Percentiles rank a stretch among this genome's conserved stretches.
These are phyloP conservation scores for Hyphopichia wangnamkhiaoensis DNA, from an alignment of 1,139 yeast genomes.

Conservation along the genomic window DNA sequence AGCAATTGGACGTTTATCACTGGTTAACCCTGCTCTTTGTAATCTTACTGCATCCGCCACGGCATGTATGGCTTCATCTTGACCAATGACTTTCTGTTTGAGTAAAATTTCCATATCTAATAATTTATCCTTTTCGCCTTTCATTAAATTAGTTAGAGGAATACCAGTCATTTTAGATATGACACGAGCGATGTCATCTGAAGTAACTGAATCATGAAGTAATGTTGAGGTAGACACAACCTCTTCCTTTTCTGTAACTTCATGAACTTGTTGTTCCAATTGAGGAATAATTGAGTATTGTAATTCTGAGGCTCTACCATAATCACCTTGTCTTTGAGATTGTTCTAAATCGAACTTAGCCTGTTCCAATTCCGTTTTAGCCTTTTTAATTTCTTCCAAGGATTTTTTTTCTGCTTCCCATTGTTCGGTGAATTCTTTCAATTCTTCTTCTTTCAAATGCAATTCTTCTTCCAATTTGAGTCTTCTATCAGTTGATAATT, in stretches of 20 bases:
- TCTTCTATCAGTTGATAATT: conserved; percentile 75
- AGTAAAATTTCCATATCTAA: conserved; percentile 83
- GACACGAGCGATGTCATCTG: conserved; percentile 91
- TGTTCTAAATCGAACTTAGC: conserved; percentile 82
- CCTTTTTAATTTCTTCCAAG: conserved; percentile 72
- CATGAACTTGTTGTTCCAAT: conserved; percentile 59
- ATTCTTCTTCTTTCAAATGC: conserved; percentile 60
- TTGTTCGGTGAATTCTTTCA: conserved; percentile 66
- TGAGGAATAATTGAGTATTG: conserved; percentile 86
- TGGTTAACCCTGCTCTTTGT: conserved; percentile 94
- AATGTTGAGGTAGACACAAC: conserved; percentile 32
- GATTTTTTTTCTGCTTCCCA: conserved; percentile 85
- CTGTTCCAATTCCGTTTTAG: conserved; percentile 80
- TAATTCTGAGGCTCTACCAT: conserved; percentile 83
- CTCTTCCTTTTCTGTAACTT: conserved; percentile 44
- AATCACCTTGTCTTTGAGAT: conserved; percentile 81
- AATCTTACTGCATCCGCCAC: conserved; percentile 92
- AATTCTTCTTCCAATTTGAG: conserved; percentile 65
- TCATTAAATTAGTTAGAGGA: conserved; percentile 87
- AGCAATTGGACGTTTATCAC: conserved; percentile 92
- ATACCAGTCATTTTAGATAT: conserved; percentile 95
- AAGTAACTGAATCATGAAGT: conserved; percentile 88
- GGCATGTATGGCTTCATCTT: conserved; percentile 89
- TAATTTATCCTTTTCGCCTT: conserved; percentile 91
- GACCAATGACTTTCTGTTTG: conserved; percentile 83